These are phyloP conservation scores for Parachaetomium inaequale DNA, from an alignment of 495 filamentous ascomycete genomes.

Conservation along the genomic window DNA sequence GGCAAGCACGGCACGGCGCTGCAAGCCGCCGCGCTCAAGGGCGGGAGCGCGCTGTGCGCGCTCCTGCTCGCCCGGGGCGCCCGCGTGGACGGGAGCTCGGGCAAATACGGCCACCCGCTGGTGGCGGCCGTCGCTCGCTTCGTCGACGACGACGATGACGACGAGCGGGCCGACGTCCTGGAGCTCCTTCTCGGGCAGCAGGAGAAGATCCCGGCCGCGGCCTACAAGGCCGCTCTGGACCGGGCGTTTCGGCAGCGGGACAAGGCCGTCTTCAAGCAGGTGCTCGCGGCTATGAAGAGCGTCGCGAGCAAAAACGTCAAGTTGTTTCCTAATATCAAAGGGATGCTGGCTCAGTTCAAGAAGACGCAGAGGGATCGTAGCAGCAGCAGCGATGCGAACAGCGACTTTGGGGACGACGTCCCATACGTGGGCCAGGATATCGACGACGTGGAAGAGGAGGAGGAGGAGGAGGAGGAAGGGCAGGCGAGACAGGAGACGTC, in stretches of 20 bases:
- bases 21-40: background rate
- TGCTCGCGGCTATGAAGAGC: background rate
- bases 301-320: background rate
- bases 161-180: background rate
- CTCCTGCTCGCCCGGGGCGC: background rate
- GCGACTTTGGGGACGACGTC: background rate
- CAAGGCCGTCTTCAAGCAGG: background rate
- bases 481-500: background rate
- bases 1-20: background rate
- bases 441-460: background rate
- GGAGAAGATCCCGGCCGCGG: background rate
- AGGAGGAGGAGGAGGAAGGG: background rate
- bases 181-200: background rate
- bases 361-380: background rate
- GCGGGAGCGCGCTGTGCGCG: background rate
- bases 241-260: background rate
- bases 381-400: background rate
- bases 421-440: background rate
- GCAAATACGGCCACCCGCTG: background rate
- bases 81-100: background rate
- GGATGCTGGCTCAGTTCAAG: background rate
- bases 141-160: background rate
- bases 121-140: background rate
- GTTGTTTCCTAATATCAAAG: background rate
- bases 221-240: background rate